A percentile compares a stretch with the other conserved stretches of the same genome.
phyloP scores from a whole-genome alignment of 2,329 filamentous ascomycete genomes.

The Alternaria metachromatica region DNA sequence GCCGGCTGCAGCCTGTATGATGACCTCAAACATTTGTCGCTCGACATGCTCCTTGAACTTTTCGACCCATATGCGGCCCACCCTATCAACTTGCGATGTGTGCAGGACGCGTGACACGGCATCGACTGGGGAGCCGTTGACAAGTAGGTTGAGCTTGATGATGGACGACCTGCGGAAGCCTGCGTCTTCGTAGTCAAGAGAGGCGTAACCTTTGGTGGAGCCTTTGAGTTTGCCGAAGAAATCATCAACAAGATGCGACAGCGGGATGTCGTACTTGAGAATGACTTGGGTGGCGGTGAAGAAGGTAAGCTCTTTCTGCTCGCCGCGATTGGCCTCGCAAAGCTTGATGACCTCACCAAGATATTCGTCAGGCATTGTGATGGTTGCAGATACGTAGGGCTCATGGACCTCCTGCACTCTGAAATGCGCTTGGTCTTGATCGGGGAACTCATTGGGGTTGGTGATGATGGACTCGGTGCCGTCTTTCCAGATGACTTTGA shows the following conservation, averaged over 20 bases:
- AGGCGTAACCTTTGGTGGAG: slow-evolving; percentile 92
- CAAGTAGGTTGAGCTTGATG: slow-evolving; percentile 87
- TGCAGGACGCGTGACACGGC: slow-evolving; percentile 93
- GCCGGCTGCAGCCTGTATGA: slow-evolving; percentile 90
- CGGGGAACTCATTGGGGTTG: slow-evolving; percentile 88
- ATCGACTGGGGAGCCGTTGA: slow-evolving; percentile 93
- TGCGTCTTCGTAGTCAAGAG: slow-evolving; percentile 94
- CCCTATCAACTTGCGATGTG: slow-evolving; percentile 75
- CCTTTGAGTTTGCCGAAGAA: slow-evolving; percentile 97
- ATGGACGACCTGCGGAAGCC: slow-evolving; percentile 83
- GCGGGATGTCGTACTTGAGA: slow-evolving; percentile 86
- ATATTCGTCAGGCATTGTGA: slow-evolving; percentile 93
- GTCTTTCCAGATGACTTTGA: slow-evolving; percentile 79
- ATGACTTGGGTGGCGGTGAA: slow-evolving; percentile 94
- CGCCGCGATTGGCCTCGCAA: slow-evolving; percentile 86
- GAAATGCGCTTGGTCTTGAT: slow-evolving; percentile 64
- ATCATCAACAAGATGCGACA: slow-evolving; percentile 91
- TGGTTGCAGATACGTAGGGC: slow-evolving; percentile 79
- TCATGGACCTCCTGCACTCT: slow-evolving; percentile 70
- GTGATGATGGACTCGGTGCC: slow-evolving; percentile 80
- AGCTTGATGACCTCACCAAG: slow-evolving; percentile 93
- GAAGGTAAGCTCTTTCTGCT: slow-evolving; percentile 86
- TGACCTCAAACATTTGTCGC: slow-evolving; percentile 94
- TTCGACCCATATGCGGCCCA: slow-evolving; percentile 86
- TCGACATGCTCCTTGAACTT: slow-evolving; percentile 98